A percentile compares a stretch with the other conserved stretches of the same genome.
These are phyloP conservation scores for Oidium heveae DNA, from an alignment of 2,329 filamentous ascomycete genomes.

Conservation along the genomic window DNA sequence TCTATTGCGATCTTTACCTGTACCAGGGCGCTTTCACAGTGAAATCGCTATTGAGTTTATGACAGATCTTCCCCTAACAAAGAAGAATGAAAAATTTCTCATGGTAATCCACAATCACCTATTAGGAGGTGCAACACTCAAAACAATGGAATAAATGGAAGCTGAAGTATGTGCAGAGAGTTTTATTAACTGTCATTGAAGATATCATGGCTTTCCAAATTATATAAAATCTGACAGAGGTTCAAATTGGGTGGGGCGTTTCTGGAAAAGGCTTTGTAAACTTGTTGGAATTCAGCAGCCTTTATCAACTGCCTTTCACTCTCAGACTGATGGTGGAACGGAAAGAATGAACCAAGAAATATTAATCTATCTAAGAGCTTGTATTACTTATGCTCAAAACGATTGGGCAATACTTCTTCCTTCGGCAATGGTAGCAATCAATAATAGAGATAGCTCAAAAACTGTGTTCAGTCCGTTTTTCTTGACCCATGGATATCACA, in stretches of 20 bases:
- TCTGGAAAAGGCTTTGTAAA: neutral
- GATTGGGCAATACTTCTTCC: conserved; percentile 1
- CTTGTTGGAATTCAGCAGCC: neutral
- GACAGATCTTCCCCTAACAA: too few species aligned
- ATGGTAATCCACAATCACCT: neutral
- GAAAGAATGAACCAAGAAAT: conserved; percentile 2
- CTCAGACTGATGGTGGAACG: neutral
- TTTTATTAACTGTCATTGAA: neutral
- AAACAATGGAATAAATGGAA: neutral
- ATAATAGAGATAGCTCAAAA: neutral
- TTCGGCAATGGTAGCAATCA: neutral
- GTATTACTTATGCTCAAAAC: conserved; percentile 2
- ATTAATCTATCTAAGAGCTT: conserved; percentile 1
- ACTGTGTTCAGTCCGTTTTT: neutral
- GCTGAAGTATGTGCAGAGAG: neutral
- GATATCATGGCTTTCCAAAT: neutral
- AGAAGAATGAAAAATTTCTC: neutral
- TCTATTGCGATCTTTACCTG: too few species aligned
- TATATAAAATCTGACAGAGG: neutral
- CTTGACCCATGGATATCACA: neutral
- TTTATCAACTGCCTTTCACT: neutral
- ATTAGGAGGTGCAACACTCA: neutral
- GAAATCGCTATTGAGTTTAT: too few species aligned
- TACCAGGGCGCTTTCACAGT: too few species aligned
- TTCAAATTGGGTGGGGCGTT: neutral